Evolutionary conservation across 305 asterid species (phyloP), one percentile per base, ranked within the genome.

Genomic region (Rubia peregrina): DNA sequence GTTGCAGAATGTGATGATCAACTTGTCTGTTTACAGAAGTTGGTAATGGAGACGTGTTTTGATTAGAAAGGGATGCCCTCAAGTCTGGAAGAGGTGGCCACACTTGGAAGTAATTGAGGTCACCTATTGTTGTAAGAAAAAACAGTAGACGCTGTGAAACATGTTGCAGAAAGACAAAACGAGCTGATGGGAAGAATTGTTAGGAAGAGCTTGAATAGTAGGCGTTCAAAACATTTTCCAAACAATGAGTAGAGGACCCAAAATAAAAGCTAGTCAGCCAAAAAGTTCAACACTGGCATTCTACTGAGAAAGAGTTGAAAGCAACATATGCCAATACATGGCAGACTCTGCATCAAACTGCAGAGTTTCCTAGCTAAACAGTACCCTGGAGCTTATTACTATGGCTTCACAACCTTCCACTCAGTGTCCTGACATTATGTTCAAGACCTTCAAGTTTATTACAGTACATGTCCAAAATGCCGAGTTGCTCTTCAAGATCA

Each of bases 151-250:
- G 48, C 12, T 0, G 48, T 30, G 33, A 30, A 43, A 43, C 4
- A 43, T 6, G 4, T 43, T 43, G 11, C 8, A 5, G 48, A 43
- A 43, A 43, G 8, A 11, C 48, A 43, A 11, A n/a, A n/a, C 11
- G 48, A 43, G 33, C 33, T 30, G 33, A 43, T 43, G 12, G 48
- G 48, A 43, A 4, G 5, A 30, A 30, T 30, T 1, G 33, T 3
- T 1, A 30, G 3, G 3, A 30, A 3, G 3, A 30, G 33, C 33
- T 73, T 41, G 72, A 84, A 79, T 17, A 9, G 67, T 9, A 75
- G 72, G 66, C 79, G 78, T 46, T 79, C 80, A 3, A 61, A 64
- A 65, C 66, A 36, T 49, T 76, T 69, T 43, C 48, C 48, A 43
- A 43, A 43, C 12, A 7, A 43, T 11, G 12, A 43, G 33, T 30